Conservation (phyloP, 1,284 basidiomycete species). For the Apiotrichum domesticum region DNA sequence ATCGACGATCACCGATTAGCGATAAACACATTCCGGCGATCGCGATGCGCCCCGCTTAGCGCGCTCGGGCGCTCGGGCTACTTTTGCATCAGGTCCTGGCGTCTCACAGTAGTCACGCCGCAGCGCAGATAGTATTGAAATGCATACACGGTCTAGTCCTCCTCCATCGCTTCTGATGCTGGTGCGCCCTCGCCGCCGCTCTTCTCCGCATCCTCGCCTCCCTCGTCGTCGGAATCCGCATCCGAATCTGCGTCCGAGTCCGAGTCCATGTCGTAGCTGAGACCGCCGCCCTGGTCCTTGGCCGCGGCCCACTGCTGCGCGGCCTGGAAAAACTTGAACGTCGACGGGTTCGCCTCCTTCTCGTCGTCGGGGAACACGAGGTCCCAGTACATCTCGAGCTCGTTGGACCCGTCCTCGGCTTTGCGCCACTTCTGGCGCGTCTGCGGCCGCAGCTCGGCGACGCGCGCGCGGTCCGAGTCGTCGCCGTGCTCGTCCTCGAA, state of each 20-base stretch:
- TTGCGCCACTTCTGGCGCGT: slow-evolving; percentile 77
- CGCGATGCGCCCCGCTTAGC: too few relatives aligned
- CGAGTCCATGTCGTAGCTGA: slow-evolving; percentile 39
- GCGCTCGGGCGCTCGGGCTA: background rate
- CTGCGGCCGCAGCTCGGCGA: slow-evolving; percentile 83
- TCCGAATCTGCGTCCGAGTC: slow-evolving; percentile 25
- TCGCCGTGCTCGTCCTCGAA: slow-evolving; percentile 78
- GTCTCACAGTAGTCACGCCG: too few relatives aligned
- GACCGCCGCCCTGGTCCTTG: slow-evolving; percentile 19
- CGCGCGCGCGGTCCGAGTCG: slow-evolving; percentile 62
- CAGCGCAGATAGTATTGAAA: background rate
- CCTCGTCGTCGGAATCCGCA: slow-evolving; percentile 1
- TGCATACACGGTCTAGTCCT: slow-evolving; percentile 9
- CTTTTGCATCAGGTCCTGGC: background rate
- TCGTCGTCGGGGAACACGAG: slow-evolving; percentile 93
- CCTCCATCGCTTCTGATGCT: slow-evolving; percentile 13
- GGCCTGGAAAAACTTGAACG: slow-evolving; percentile 89
- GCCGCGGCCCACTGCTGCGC: slow-evolving; percentile 72
- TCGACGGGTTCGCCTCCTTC: slow-evolving; percentile 78
- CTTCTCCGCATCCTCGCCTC: slow-evolving; percentile 12
- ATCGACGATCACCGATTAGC: too few relatives aligned
- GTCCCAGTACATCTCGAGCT: slow-evolving; percentile 85
- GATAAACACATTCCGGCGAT: too few relatives aligned
- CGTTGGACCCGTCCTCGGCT: slow-evolving; percentile 73
- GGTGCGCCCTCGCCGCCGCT: background rate